These are phyloP conservation scores for Cadophora gregata DNA, from an alignment of 2,329 filamentous ascomycete species.

Conservation along the genomic window DNA sequence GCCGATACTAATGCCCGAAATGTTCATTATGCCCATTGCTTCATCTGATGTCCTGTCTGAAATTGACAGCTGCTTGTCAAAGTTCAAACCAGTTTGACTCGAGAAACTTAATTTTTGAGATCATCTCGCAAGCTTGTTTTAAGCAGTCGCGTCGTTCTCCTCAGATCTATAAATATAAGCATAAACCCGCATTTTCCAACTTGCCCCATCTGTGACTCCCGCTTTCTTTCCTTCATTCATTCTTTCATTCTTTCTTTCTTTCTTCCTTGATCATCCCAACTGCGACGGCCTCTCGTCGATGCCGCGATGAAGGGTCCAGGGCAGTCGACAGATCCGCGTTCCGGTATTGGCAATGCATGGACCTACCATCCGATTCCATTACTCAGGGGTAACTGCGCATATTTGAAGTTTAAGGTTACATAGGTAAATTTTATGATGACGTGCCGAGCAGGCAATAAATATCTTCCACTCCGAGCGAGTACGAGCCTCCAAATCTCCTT, in stretches of 20 bases:
- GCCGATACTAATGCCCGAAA: not conserved
- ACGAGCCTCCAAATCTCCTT: not conserved
- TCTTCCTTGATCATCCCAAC: not conserved
- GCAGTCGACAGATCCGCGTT: not conserved
- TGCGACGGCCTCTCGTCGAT: not conserved
- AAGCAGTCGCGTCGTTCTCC: not conserved
- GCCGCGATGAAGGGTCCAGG: not conserved
- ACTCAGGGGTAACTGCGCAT: constrained; percentile 9
- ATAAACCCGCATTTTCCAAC: not conserved
- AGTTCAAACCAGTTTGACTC: not conserved
- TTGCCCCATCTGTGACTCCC: not conserved
- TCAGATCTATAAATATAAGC: not conserved
- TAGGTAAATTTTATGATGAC: too few species aligned
- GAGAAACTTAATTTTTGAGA: not conserved
- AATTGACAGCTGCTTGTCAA: not conserved
- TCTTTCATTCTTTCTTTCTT: too few species aligned
- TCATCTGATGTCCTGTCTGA: not conserved
- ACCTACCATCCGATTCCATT: not conserved
- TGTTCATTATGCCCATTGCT: not conserved
- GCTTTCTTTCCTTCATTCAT: not conserved
- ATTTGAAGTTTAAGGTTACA: constrained; percentile 4
- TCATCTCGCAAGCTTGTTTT: constrained; percentile 10
- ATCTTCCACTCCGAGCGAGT: not conserved
- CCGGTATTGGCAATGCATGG: not conserved
- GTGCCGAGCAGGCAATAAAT: constrained; percentile 10